phyloP scores from a whole-genome alignment of 202 grass and related monocot genomes.

The Bolboschoenoplectus hybrid region DNA sequence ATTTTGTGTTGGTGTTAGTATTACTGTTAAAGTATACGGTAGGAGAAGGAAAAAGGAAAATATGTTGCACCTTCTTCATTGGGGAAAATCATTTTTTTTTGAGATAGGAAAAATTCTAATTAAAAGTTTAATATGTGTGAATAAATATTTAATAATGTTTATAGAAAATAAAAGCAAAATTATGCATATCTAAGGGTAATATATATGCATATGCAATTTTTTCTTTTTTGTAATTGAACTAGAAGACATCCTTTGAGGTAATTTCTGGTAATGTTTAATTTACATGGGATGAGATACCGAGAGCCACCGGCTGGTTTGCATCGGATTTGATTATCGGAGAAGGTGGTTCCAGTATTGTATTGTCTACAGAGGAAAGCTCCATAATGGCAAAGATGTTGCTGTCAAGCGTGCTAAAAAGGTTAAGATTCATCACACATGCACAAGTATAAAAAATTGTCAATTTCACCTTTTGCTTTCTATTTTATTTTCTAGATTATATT shows the following conservation, averaged over 20 bases:
- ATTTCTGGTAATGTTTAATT: conserved; percentile 54
- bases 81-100: no score
- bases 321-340: conserved; percentile 73
- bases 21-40: no score
- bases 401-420: conserved; percentile 91
- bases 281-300: conserved; percentile 63
- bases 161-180: no score
- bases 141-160: no score
- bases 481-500: not conserved
- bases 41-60: no score
- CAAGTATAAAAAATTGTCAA: not conserved
- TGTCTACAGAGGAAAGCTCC: conserved; percentile 66
- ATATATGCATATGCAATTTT: no score
- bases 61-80: no score
- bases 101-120: no score
- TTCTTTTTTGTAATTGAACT: not conserved
- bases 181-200: no score
- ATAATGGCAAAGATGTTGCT: conserved; percentile 56
- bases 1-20: no score
- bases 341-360: conserved; percentile 73
- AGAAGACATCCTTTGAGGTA: conserved; percentile 47
- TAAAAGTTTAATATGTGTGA: no score
- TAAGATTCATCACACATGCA: not conserved
- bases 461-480: not conserved
- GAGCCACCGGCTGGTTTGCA: conserved; percentile 76